A percentile compares a stretch with the other conserved stretches of the same genome.
Conservation (phyloP, 129 eudicot genomes). For the Deinandra increscens region DNA sequence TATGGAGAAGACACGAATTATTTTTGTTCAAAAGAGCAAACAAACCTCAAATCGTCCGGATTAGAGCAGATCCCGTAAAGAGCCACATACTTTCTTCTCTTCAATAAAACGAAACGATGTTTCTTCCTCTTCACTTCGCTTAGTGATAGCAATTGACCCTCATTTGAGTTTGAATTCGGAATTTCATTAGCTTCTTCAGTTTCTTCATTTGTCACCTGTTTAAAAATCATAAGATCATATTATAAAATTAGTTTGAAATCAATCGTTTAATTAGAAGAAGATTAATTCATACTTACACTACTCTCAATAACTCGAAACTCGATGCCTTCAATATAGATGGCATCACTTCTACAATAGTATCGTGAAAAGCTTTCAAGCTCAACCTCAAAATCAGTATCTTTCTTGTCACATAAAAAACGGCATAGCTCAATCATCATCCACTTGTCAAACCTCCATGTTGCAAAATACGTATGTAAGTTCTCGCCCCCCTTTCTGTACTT, state of each 20-base stretch:
- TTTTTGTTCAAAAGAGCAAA: neutral
- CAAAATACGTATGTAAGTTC: slow-evolving; percentile 8
- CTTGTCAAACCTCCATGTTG: neutral
- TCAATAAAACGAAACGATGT: neutral
- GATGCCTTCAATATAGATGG: too few relatives aligned
- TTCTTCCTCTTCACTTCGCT: neutral
- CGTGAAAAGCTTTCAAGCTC: too few relatives aligned
- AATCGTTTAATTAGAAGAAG: neutral
- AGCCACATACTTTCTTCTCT: neutral
- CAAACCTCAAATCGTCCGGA: neutral
- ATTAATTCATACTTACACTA: neutral
- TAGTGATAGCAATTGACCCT: neutral
- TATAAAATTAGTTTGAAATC: neutral
- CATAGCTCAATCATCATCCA: slow-evolving; percentile 6
- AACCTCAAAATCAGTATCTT: too few relatives aligned
- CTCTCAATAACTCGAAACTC: neutral
- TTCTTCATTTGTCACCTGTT: neutral
- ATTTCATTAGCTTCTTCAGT: neutral
- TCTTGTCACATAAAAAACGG: too few relatives aligned
- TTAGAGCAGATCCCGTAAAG: too few relatives aligned
- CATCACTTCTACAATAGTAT: too few relatives aligned
- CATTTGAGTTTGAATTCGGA: neutral
- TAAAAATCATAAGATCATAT: neutral
- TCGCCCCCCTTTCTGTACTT: neutral
- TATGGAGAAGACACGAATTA: too few relatives aligned